These are phyloP conservation scores for Boeremia exigua DNA, from an alignment of 2,329 filamentous ascomycete genomes.

Conservation along the genomic window DNA sequence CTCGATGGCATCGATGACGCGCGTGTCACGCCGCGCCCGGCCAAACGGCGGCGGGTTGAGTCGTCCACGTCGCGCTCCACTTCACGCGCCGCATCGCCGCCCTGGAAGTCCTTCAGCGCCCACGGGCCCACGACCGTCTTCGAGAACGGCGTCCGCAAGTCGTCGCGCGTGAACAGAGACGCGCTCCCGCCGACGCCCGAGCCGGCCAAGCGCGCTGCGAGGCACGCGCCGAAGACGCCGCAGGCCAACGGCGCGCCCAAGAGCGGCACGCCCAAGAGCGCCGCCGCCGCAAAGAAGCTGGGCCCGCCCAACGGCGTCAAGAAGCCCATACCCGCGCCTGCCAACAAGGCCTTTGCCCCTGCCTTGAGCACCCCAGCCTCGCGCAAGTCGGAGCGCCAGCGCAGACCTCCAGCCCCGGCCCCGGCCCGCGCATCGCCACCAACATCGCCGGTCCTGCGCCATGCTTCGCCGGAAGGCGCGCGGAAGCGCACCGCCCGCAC, in stretches of 20 bases:
- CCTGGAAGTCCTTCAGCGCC: constrained; percentile 86
- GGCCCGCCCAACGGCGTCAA: constrained; percentile 20
- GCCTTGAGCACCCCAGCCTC: constrained; percentile 26
- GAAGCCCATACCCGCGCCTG: constrained; percentile 23
- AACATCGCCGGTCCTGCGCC: constrained; percentile 24
- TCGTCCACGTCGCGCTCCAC: constrained; percentile 33
- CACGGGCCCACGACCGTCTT: constrained; percentile 89
- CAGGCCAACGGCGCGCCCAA: constrained; percentile 40
- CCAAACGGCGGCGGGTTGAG: constrained; percentile 68
- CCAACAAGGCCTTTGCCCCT: constrained; percentile 33
- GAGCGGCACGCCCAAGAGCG: constrained; percentile 28
- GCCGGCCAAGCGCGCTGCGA: constrained; percentile 47
- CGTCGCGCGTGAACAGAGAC: constrained; percentile 61
- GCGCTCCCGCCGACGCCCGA: constrained; percentile 55
- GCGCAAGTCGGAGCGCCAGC: constrained; percentile 45
- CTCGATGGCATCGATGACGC: constrained; percentile 29
- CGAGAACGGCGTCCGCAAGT: constrained; percentile 67
- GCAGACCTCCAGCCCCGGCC: constrained; percentile 30
- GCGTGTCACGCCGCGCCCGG: constrained; percentile 40
- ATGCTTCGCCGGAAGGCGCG: constrained; percentile 24
- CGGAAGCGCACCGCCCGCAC: constrained; percentile 33
- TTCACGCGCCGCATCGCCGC: constrained; percentile 72
- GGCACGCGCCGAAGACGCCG: constrained; percentile 31
- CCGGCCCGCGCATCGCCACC: constrained; percentile 24
- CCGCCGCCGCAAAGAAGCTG: constrained; percentile 28